A percentile compares a stretch with the other conserved stretches of the same genome.
Evolutionary conservation across 306 rosid genomes (phyloP).

Genomic region (apple (Malus domestica)): DNA sequence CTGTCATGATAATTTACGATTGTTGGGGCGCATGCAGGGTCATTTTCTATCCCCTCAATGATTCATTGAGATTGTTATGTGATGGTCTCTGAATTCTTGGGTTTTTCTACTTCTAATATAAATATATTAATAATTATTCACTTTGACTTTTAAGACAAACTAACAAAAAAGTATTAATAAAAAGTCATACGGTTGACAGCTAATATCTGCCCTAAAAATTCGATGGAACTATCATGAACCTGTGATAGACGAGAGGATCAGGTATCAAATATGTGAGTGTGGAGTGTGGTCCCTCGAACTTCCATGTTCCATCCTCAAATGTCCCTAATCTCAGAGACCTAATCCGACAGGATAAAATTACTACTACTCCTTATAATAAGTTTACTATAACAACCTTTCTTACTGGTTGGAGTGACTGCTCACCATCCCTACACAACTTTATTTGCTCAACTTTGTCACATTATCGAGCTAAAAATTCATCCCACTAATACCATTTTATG

Average conservation of each 20-base stretch:
- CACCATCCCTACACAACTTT: background rate
- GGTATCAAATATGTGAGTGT: background rate
- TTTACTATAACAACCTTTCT: background rate
- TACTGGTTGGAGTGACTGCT: background rate
- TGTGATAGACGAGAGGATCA: background rate
- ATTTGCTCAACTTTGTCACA: background rate
- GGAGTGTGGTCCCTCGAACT: background rate
- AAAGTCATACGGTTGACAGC: background rate
- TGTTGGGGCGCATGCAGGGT: background rate
- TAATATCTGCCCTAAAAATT: background rate
- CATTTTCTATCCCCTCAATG: background rate
- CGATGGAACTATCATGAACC: background rate
- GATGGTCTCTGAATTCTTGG: background rate
- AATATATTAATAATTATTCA: background rate
- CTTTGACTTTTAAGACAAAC: background rate
- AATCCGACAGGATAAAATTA: background rate
- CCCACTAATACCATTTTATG: background rate
- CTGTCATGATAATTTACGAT: background rate
- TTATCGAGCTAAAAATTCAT: background rate
- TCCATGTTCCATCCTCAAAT: background rate
- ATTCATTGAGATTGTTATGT: background rate
- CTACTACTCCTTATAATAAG: background rate
- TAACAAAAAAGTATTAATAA: background rate
- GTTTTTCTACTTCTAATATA: background rate
- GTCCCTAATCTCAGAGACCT: constrained; percentile 3